A percentile compares a stretch with the other conserved stretches of the same genome.
phyloP scores from a whole-genome alignment of 2,329 filamentous ascomycete species.

The Fusarium lateritium region DNA sequence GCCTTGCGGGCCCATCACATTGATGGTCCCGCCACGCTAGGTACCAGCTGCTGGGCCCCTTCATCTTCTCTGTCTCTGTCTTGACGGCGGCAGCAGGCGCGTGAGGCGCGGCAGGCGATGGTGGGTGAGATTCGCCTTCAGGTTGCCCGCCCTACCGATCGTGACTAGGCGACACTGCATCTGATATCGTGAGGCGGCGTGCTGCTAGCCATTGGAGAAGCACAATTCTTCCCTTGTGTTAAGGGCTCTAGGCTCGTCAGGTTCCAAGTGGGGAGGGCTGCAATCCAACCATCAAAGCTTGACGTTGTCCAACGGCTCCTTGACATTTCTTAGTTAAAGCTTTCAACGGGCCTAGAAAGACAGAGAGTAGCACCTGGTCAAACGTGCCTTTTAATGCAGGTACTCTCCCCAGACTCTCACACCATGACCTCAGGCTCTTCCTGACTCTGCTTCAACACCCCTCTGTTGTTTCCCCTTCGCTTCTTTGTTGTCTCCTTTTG shows the following conservation, averaged over 20 bases:
- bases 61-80: constrained; percentile 21
- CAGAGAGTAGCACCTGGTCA: constrained; percentile 28
- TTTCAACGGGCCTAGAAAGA: constrained; percentile 35
- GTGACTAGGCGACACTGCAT: constrained; percentile 21
- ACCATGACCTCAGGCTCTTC: constrained; percentile 49
- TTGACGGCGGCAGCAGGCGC: constrained; percentile 41
- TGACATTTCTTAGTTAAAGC: constrained; percentile 38
- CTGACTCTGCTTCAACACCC: constrained; percentile 50
- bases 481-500: constrained; percentile 47
- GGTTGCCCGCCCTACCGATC: constrained; percentile 46
- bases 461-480: constrained; percentile 48
- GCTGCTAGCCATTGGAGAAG: constrained; percentile 44
- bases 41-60: constrained; percentile 4
- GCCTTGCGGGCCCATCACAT: constrained; percentile 24
- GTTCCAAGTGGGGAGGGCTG: constrained; percentile 44
- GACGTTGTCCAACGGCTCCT: constrained; percentile 35
- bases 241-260: constrained; percentile 40
- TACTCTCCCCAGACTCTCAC: constrained; percentile 49
- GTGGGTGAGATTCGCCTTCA: constrained; percentile 42
- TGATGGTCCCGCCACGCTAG: constrained; percentile 19
- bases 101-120: constrained; percentile 45
- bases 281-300: constrained; percentile 45
- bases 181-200: constrained; percentile 46
- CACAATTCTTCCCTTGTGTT: constrained; percentile 37
- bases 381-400: constrained; percentile 51